Percentiles rank a stretch among this genome's conserved stretches.
These are phyloP conservation scores for Coniochaeta prunicola DNA, from an alignment of 2,329 filamentous ascomycete genomes.

Conservation along the genomic window DNA sequence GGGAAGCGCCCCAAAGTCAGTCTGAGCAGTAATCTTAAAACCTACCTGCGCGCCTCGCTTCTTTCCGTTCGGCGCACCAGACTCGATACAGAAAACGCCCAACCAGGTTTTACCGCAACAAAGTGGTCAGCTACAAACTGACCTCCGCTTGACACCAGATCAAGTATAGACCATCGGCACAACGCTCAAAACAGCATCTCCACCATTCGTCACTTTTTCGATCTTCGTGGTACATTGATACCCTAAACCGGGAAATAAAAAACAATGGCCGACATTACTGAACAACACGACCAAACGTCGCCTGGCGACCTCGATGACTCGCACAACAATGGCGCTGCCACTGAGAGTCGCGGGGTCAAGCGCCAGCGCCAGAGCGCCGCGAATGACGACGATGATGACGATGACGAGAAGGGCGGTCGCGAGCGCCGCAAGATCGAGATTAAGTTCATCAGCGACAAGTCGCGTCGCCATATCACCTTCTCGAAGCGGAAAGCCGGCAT, in stretches of 20 bases:
- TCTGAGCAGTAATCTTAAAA: background rate
- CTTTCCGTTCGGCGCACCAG: slow-evolving; percentile 37
- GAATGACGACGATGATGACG: slow-evolving; percentile 86
- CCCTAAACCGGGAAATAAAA: background rate
- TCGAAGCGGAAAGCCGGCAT: slow-evolving; percentile 99
- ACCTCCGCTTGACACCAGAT: slow-evolving; percentile 51
- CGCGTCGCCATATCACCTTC: slow-evolving; percentile 97
- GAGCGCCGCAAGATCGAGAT: slow-evolving; percentile 99
- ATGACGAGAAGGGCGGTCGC: slow-evolving; percentile 94
- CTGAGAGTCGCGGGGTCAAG: slow-evolving; percentile 79
- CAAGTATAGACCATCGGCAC: slow-evolving; percentile 60
- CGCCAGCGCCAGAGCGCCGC: slow-evolving; percentile 73
- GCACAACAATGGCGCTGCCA: slow-evolving; percentile 65
- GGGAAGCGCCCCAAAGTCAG: background rate
- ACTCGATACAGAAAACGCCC: slow-evolving; percentile 41
- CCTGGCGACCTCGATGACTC: slow-evolving; percentile 67
- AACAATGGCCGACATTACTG: slow-evolving; percentile 71
- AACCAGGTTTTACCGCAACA: slow-evolving; percentile 49
- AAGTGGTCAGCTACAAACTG: slow-evolving; percentile 32
- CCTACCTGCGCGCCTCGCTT: slow-evolving; percentile 30
- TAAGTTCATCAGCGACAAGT: slow-evolving; percentile 99
- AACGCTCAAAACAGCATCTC: slow-evolving; percentile 59
- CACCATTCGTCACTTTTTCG: slow-evolving; percentile 47
- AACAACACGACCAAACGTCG: slow-evolving; percentile 70
- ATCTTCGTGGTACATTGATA: slow-evolving; percentile 37